Percentiles rank a stretch among this genome's conserved stretches.
phyloP scores from a whole-genome alignment of 192 early-diverging fungal species.

The Entophlyctis helioformis region DNA sequence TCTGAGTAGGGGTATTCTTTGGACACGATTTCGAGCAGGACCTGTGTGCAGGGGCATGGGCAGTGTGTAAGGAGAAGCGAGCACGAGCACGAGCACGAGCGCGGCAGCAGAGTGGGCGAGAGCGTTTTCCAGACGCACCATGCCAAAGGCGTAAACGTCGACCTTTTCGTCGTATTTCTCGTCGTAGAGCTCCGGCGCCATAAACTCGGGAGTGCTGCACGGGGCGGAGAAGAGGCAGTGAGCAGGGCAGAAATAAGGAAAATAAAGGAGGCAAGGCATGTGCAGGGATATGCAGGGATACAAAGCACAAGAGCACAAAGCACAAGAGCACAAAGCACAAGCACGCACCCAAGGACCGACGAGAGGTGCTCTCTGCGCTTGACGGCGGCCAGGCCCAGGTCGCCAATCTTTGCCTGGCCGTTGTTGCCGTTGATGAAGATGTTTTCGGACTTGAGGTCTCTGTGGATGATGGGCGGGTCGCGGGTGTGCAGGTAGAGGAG shows the following conservation, averaged over 20 bases:
- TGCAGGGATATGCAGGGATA: too few relatives aligned
- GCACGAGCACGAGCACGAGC: constrained; percentile 1
- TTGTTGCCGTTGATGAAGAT: constrained; percentile 85
- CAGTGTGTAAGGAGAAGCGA: not conserved
- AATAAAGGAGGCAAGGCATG: not conserved
- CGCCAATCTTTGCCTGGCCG: constrained; percentile 80
- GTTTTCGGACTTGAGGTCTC: constrained; percentile 52
- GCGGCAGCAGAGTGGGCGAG: too few relatives aligned
- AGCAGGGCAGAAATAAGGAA: constrained; percentile 1
- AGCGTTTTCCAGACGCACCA: constrained; percentile 61
- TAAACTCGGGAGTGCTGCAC: constrained; percentile 67
- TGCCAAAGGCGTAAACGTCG: constrained; percentile 83
- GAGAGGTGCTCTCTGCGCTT: constrained; percentile 53
- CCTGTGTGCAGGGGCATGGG: constrained; percentile 3
- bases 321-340: too few relatives aligned
- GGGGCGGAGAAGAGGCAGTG: not conserved
- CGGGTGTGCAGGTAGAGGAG: constrained; percentile 67
- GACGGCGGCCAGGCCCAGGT: constrained; percentile 63
- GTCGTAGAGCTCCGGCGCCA: constrained; percentile 86
- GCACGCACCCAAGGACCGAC: constrained; percentile 65
- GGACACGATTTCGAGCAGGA: constrained; percentile 42
- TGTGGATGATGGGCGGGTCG: constrained; percentile 72
- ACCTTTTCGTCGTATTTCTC: constrained; percentile 81
- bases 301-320: too few relatives aligned
- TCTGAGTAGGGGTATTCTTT: constrained; percentile 81